Conservation (phyloP, 2,329 filamentous ascomycete genomes). For the Nigrospora osmanthi region DNA sequence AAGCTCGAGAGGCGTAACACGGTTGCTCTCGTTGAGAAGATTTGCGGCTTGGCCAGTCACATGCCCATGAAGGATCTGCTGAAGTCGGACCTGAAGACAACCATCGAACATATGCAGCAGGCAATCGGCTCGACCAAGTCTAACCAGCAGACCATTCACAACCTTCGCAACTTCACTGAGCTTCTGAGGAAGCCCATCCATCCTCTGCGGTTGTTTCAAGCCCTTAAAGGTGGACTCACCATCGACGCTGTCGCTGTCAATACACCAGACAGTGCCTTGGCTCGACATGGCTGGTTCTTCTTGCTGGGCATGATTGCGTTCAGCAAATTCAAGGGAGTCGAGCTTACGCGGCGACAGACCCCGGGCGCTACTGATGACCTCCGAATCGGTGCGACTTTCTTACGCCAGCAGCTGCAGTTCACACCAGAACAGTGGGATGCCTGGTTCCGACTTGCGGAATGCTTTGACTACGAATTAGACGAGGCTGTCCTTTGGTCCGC, state of each 20-base stretch:
- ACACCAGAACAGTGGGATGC: conserved; percentile 79
- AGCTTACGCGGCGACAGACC: conserved; percentile 65
- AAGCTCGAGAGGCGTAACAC: conserved; percentile 75
- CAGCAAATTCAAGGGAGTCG: conserved; percentile 70
- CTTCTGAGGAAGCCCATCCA: conserved; percentile 81
- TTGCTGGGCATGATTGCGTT: conserved; percentile 81
- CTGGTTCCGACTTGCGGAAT: conserved; percentile 83
- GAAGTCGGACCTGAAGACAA: conserved; percentile 82
- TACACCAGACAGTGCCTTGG: conserved; percentile 61
- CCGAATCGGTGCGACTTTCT: conserved; percentile 71
- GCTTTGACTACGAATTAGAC: conserved; percentile 80
- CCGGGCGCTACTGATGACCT: conserved; percentile 78
- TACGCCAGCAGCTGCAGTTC: conserved; percentile 76
- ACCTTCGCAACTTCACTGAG: conserved; percentile 72
- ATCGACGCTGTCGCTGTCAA: conserved; percentile 66
- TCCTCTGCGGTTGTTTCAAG: conserved; percentile 69
- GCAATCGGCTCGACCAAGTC: conserved; percentile 74
- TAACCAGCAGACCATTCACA: conserved; percentile 75
- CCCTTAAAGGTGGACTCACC: conserved; percentile 69
- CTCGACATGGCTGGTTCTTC: conserved; percentile 86
- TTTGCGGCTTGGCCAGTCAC: conserved; percentile 71
- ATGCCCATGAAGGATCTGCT: conserved; percentile 86
- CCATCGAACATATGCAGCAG: conserved; percentile 89
- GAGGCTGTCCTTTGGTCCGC: conserved; percentile 83
- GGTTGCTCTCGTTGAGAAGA: conserved; percentile 72